phyloP scores from a whole-genome alignment of 768 basidiomycete genomes.

The Dictyophora rubrovolvata region DNA sequence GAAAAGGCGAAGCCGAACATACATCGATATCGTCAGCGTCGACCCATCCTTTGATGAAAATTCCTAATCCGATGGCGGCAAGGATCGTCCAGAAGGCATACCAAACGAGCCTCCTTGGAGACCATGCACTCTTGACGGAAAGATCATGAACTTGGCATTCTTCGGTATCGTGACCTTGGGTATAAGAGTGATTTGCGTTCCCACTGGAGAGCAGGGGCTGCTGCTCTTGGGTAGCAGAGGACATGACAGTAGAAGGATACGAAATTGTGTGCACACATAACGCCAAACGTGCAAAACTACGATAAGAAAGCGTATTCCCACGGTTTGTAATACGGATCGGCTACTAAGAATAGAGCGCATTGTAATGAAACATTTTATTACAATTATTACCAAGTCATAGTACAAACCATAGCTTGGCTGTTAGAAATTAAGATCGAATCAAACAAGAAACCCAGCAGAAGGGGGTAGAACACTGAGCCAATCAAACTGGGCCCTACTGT shows the following conservation, averaged over 20 bases:
- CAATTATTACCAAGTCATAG: too few relatives aligned
- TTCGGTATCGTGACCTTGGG: not conserved
- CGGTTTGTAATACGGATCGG: too few relatives aligned
- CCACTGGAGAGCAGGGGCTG: not conserved
- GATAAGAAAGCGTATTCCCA: too few relatives aligned
- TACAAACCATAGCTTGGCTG: too few relatives aligned
- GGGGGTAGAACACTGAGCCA: too few relatives aligned
- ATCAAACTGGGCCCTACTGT: too few relatives aligned
- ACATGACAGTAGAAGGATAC: not conserved
- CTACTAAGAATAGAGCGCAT: too few relatives aligned
- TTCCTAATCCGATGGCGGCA: constrained; percentile 29
- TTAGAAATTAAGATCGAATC: too few relatives aligned
- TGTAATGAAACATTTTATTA: too few relatives aligned
- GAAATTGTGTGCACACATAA: not conserved
- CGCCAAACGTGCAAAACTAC: too few relatives aligned
- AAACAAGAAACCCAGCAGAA: too few relatives aligned
- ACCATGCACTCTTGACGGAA: not conserved
- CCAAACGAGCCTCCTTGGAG: constrained; percentile 15
- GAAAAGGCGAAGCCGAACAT: too few relatives aligned
- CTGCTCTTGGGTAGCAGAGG: not conserved
- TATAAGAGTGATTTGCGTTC: not conserved
- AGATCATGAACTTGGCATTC: not conserved
- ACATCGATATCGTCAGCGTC: constrained; percentile 61
- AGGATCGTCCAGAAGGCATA: constrained; percentile 25
- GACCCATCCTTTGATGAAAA: constrained; percentile 63